Conservation (phyloP, 768 basidiomycete genomes). For the Daedaleopsis sinensis region DNA sequence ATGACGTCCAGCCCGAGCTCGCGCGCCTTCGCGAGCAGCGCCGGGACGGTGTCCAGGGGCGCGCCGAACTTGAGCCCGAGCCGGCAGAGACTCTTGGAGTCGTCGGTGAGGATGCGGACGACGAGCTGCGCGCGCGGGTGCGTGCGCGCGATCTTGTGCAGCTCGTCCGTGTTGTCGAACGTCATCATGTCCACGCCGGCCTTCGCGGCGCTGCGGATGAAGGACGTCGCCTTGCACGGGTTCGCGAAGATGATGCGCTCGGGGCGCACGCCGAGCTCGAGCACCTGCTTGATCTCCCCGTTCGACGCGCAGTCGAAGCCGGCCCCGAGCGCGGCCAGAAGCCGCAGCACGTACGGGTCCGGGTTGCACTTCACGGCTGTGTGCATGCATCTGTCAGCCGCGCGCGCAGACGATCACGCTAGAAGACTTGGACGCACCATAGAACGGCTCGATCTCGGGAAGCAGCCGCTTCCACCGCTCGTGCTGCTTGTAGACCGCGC, state of each 20-base stretch:
- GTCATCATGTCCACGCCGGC: slow-evolving; percentile 91
- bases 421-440: slow-evolving; percentile 70
- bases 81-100: slow-evolving; percentile 91
- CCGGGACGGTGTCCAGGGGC: slow-evolving; percentile 76
- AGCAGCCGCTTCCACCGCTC: slow-evolving; percentile 78
- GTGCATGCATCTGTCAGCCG: slow-evolving; percentile 26
- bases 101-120: slow-evolving; percentile 96
- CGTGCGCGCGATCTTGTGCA: slow-evolving; percentile 85
- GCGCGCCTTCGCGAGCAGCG: slow-evolving; percentile 76
- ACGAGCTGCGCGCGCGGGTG: slow-evolving; percentile 87
- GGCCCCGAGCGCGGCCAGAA: slow-evolving; percentile 86
- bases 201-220: slow-evolving; percentile 83
- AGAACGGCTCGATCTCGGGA: slow-evolving; percentile 90
- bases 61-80: slow-evolving; percentile 98
- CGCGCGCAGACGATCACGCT: slow-evolving; percentile 2
- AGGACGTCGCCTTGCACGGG: slow-evolving; percentile 96
- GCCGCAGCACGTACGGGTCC: slow-evolving; percentile 89
- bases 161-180: slow-evolving; percentile 96
- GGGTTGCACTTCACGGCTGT: slow-evolving; percentile 98
- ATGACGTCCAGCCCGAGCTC: slow-evolving; percentile 84
- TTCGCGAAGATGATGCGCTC: slow-evolving; percentile 95
- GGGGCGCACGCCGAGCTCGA: slow-evolving; percentile 73
- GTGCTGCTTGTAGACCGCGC: slow-evolving; percentile 84
- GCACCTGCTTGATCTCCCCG: slow-evolving; percentile 84
- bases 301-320: slow-evolving; percentile 99